Percentiles rank a stretch among this genome's conserved stretches.
Evolutionary conservation across 768 basidiomycete species (phyloP).

Genomic region (Suillus placidus): DNA sequence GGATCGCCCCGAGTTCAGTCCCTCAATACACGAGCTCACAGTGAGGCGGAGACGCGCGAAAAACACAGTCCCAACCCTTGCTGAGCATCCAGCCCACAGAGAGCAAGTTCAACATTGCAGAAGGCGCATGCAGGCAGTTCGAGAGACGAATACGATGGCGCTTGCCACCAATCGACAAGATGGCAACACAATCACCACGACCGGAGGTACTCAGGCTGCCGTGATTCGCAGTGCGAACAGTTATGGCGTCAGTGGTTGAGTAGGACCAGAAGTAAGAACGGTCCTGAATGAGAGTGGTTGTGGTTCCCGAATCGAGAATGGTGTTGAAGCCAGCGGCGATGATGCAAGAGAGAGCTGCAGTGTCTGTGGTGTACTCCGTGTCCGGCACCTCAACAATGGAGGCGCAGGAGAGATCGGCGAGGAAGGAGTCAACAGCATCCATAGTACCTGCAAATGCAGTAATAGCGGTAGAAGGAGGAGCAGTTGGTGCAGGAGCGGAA

Average conservation of each 20-base stretch:
- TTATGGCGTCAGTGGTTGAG: not conserved
- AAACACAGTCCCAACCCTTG: not conserved
- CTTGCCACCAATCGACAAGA: not conserved
- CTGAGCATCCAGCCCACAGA: not conserved
- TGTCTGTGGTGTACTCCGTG: no score
- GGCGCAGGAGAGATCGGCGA: no score
- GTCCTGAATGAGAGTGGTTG: constrained; percentile 23
- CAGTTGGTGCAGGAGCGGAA: no score
- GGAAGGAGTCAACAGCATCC: no score
- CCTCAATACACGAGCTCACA: not conserved
- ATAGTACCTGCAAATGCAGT: no score
- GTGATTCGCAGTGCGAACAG: constrained; percentile 25
- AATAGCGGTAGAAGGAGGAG: no score
- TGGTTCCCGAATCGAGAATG: constrained; percentile 29
- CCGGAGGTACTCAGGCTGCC: constrained; percentile 4
- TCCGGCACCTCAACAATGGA: no score
- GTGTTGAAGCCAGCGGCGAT: not conserved
- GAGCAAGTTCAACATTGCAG: not conserved
- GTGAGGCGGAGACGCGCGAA: not conserved
- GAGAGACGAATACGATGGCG: not conserved
- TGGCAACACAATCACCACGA: not conserved
- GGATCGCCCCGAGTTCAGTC: not conserved
- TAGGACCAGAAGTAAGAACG: constrained; percentile 19
- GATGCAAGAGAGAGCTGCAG: not conserved
- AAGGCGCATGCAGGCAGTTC: not conserved